Base-by-base conservation (phyloP, 108 stramenopile species). In the Stephanodiscus minutulus region DNA sequence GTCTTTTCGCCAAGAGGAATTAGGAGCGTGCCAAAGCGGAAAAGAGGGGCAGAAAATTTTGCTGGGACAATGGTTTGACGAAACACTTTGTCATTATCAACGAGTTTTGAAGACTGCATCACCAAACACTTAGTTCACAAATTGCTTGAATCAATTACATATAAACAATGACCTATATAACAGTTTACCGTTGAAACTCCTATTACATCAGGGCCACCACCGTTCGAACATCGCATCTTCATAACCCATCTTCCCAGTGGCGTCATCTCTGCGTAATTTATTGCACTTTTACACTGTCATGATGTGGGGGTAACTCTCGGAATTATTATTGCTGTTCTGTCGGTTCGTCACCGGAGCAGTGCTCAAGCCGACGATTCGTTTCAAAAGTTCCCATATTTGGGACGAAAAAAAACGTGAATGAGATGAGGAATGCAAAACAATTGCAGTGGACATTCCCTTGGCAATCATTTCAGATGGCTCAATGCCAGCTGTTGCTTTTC, bases 31-130 rank as follows among this genome's bases (percentile, higher is more conserved):
- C 60, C n/a, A 29, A 59, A 61, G 73, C 12, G 82, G 79, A 33
- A 92, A 95, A 72, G 86, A 88, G 35, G 90, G 80, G 27, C 85
- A 88, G 66, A 85, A 92, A 59, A 77, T 72, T 10, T 53, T 80
- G 25, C 67, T 95, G 44, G 83, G 70, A 25, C 43, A 65, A 44
- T 69, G 83, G 63, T 92, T 76, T 56, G 85, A 88, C 9, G 80
- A 90, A 53, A 61, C 84, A 35, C 24, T 83, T 47, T 18, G 13
- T 57, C 72, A 77, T 53, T 82, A 73, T 52, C 64, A 37, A 5
- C 36, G 57, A 36, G n/a, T 58, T 36, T 58, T 58, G 36, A 55
- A 12, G 21, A 39, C 39, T 1, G 8, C 39, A 39, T 39, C 39
- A 8, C 39, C 39, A 35, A 35, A 35, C 6, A 35, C 3, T 35